Evolutionary conservation across 1,284 basidiomycete species (phyloP).

Genomic region (Kwoniella shivajii): DNA sequence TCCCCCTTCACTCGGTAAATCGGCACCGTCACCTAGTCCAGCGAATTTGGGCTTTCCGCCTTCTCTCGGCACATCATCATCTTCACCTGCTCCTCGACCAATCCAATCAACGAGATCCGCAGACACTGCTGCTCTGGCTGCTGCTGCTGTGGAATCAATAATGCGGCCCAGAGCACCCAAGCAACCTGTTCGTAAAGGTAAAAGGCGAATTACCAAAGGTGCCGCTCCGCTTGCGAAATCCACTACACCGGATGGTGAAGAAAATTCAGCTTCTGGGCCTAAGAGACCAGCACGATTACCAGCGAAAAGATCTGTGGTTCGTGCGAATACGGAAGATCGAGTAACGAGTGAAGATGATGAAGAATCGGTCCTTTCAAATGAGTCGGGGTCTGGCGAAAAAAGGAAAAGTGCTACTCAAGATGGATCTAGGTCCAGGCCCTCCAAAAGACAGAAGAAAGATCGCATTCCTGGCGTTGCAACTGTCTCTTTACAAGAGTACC

Average conservation of each 20-base stretch:
- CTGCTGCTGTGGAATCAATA: constrained; percentile 10
- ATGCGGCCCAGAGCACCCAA: background rate
- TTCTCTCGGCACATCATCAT: constrained; percentile 6
- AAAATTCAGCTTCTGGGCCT: background rate
- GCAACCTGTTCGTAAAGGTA: constrained; percentile 2
- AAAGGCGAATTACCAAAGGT: constrained; percentile 1
- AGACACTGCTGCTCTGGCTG: constrained; percentile 14
- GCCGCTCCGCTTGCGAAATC: background rate
- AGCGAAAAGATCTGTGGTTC: background rate
- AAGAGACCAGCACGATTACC: background rate
- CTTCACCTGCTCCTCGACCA: background rate
- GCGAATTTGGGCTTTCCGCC: constrained; percentile 7
- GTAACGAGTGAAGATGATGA: constrained; percentile 11
- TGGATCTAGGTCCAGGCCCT: background rate
- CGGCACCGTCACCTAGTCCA: background rate
- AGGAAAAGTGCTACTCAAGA: constrained; percentile 3
- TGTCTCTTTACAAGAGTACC: constrained; percentile 28
- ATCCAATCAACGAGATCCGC: background rate
- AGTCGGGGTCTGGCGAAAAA: constrained; percentile 2
- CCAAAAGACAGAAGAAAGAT: constrained; percentile 4
- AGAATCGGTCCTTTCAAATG: background rate
- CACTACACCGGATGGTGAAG: background rate
- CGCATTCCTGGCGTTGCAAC: constrained; percentile 7
- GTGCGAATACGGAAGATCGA: constrained; percentile 9
- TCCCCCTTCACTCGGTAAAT: constrained; percentile 1